Evolutionary conservation across 2,329 filamentous ascomycete species (phyloP), one percentile per base, ranked within the genome.

Genomic region (Arthroderma sp.): DNA sequence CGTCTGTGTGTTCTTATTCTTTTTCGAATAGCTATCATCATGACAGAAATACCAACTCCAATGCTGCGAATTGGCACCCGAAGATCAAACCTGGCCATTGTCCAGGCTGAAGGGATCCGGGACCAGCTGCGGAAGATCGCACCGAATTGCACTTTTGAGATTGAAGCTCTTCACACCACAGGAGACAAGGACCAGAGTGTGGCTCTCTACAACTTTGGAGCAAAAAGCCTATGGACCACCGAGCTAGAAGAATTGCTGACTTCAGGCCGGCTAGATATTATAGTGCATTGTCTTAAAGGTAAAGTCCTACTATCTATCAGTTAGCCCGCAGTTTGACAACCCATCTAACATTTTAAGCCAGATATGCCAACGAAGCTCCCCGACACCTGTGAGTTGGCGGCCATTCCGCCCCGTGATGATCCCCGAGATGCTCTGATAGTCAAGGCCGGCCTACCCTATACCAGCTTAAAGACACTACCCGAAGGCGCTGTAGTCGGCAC

Each of bases 341-440:
- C n/a, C 19, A 11, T 13, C 28, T 49, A 28, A 54, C 51, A n/a
- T n/a, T 39, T 49, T 49, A 9, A 9, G 21, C 9, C 43, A 77
- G 91, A 95, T 73, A 94, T 95, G 86, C 90, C 91, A 19, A 96
- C 91, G 0, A 79, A 81, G 55, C 76, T 95, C n/a, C 90, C 90
- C 1, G 73, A 77, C 0, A 82, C 83, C 56, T 87, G 87, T 66
- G 73, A 77, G 8, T 78, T 95, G 44, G 88, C 86, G 49, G 84
- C 82, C 65, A 84, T 94, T 58, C 83, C 86, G 51, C 78, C 77
- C 63, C 82, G 91, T 59, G 87, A 91, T 74, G 86, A 89, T 67
- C 81, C 85, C 7, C 77, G 84, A 62, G 86, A 90, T 69, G 68
- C 67, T 7, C 71, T 83, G 19, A 71, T 79, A 7, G 70, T 79